phyloP scores from a whole-genome alignment of 2,329 filamentous ascomycete genomes.

The Claviceps monticola region DNA sequence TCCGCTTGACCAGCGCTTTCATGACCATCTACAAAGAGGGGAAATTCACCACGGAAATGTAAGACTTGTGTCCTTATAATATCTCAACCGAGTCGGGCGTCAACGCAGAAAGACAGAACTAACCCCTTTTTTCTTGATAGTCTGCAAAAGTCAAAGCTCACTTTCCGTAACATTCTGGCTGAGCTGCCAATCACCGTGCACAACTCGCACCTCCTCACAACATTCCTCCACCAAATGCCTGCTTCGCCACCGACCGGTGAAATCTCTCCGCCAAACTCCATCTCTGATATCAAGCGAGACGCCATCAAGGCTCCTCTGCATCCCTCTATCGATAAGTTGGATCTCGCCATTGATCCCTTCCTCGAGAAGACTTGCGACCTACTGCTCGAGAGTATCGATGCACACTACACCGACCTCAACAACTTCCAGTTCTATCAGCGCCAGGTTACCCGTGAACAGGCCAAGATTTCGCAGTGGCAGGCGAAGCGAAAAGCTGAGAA shows the following conservation, averaged over 20 bases:
- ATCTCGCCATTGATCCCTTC: slow-evolving; percentile 91
- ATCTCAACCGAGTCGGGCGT: not conserved
- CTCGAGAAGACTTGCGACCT: slow-evolving; percentile 97
- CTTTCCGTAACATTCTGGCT: slow-evolving; percentile 84
- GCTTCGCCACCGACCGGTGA: slow-evolving; percentile 46
- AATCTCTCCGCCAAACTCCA: slow-evolving; percentile 62
- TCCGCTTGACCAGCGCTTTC: slow-evolving; percentile 76
- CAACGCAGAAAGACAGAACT: not conserved
- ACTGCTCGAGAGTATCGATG: slow-evolving; percentile 90
- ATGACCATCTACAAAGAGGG: slow-evolving; percentile 88
- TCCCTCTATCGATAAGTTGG: slow-evolving; percentile 79
- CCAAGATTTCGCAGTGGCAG: slow-evolving; percentile 95
- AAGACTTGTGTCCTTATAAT: slow-evolving; percentile 19
- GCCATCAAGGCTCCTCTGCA: slow-evolving; percentile 52
- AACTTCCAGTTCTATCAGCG: slow-evolving; percentile 97
- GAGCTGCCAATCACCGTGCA: slow-evolving; percentile 83
- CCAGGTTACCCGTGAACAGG: slow-evolving; percentile 82
- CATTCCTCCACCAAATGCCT: slow-evolving; percentile 87
- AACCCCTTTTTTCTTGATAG: slow-evolving; percentile 28
- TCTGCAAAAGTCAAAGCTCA: slow-evolving; percentile 85
- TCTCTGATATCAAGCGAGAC: slow-evolving; percentile 62
- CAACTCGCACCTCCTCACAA: slow-evolving; percentile 94
- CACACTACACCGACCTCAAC: slow-evolving; percentile 96
- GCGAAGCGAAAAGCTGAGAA: slow-evolving; percentile 95
- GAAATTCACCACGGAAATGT: slow-evolving; percentile 96